A percentile compares a stretch with the other conserved stretches of the same genome.
phyloP scores from a whole-genome alignment of 768 basidiomycete species.

The Fomitopsis serialis region DNA sequence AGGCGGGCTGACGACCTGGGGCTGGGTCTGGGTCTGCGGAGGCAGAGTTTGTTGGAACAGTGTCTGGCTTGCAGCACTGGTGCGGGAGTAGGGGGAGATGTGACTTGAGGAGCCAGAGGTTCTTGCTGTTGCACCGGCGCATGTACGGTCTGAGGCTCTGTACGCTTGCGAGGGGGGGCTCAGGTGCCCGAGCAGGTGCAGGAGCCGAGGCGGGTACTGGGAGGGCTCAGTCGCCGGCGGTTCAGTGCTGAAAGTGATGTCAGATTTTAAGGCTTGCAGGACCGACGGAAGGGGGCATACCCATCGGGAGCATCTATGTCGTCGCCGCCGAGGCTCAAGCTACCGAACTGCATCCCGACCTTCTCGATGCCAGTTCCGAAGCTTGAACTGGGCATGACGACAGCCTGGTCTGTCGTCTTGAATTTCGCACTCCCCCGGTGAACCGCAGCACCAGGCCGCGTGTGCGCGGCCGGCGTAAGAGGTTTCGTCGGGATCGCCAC shows the following conservation, averaged over 20 bases:
- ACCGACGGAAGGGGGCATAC: too few species aligned
- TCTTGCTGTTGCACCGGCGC: constrained; percentile 13
- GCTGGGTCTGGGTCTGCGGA: constrained; percentile 19
- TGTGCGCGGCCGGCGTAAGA: constrained; percentile 37
- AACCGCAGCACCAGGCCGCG: constrained; percentile 45
- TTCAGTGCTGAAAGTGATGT: constrained; percentile 23
- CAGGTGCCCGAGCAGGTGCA: constrained; percentile 14
- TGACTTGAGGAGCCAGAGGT: constrained; percentile 8
- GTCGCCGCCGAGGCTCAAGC: constrained; percentile 71
- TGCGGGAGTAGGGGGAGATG: constrained; percentile 30
- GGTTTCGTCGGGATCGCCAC: constrained; percentile 30
- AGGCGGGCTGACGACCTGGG: constrained; percentile 13
- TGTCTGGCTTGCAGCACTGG: constrained; percentile 8
- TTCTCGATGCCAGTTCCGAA: constrained; percentile 66
- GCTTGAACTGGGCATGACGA: constrained; percentile 68
- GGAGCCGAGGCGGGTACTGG: constrained; percentile 1
- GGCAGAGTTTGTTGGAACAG: constrained; percentile 21
- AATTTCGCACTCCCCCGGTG: constrained; percentile 58
- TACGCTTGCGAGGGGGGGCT: constrained; percentile 3
- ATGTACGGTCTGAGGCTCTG: constrained; percentile 15
- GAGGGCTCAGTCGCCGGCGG: constrained; percentile 31
- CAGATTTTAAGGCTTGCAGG: too few species aligned
- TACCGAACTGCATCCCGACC: constrained; percentile 88
- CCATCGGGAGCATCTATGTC: constrained; percentile 39
- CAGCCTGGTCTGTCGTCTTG: constrained; percentile 73